Conservation (phyloP, 2,329 filamentous ascomycete species). For the Shiraia bambusicola region DNA sequence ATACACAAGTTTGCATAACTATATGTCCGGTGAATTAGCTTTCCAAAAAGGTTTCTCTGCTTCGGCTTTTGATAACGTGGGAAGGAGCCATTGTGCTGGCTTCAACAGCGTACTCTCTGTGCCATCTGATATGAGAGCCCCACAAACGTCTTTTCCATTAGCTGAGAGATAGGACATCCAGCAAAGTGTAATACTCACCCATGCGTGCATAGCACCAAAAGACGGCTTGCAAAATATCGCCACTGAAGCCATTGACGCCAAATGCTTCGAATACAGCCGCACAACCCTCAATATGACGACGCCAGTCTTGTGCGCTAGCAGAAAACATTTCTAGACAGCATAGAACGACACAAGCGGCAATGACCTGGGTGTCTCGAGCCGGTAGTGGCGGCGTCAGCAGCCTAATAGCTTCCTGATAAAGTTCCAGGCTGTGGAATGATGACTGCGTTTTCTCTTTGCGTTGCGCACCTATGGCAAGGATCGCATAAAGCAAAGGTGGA, state of each 20-base stretch:
- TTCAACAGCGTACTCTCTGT: slow-evolving; percentile 53
- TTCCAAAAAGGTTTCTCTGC: slow-evolving; percentile 40
- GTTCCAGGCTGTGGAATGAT: slow-evolving; percentile 49
- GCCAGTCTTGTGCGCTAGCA: slow-evolving; percentile 49
- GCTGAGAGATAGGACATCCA: not conserved
- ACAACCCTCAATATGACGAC: slow-evolving; percentile 55
- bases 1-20: slow-evolving; percentile 56
- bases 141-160: slow-evolving; percentile 48
- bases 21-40: slow-evolving; percentile 47
- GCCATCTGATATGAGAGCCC: slow-evolving; percentile 54
- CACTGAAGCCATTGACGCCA: slow-evolving; percentile 54
- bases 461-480: slow-evolving; percentile 55
- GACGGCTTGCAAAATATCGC: slow-evolving; percentile 53
- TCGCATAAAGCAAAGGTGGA: slow-evolving; percentile 51
- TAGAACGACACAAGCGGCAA: slow-evolving; percentile 56
- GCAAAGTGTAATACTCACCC: slow-evolving; percentile 33
- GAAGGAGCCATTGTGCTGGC: slow-evolving; percentile 50
- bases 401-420: slow-evolving; percentile 57
- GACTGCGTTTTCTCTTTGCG: slow-evolving; percentile 45
- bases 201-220: slow-evolving; percentile 60
- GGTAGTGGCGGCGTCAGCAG: slow-evolving; percentile 52
- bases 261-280: slow-evolving; percentile 54
- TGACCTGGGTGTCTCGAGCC: slow-evolving; percentile 52
- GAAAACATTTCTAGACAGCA: slow-evolving; percentile 57
- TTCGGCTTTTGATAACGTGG: slow-evolving; percentile 19